Conservation (phyloP, 257 asterid genomes). For the Nicotiana otophora region DNA sequence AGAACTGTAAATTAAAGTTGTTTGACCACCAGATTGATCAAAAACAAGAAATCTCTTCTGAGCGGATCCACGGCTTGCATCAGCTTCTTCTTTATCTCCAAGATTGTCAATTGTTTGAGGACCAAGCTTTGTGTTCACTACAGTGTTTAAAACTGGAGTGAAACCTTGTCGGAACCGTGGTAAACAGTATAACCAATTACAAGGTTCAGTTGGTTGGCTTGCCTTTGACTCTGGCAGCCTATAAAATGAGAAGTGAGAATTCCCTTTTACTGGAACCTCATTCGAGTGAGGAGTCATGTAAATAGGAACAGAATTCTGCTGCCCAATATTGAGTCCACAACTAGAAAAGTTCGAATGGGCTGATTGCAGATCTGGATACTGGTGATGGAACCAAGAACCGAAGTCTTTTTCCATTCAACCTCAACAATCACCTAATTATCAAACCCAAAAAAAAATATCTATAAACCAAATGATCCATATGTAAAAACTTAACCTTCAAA, state of each 20-base stretch:
- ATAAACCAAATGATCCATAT: not conserved
- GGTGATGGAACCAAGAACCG: constrained; percentile 41
- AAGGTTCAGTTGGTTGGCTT: constrained; percentile 26
- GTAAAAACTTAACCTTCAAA: not conserved
- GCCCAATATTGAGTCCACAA: constrained; percentile 25
- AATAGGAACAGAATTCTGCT: constrained; percentile 28
- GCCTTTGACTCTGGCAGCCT: constrained; percentile 14
- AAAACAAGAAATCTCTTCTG: constrained; percentile 67
- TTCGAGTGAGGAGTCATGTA: constrained; percentile 27
- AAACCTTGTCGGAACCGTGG: constrained; percentile 37
- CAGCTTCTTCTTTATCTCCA: constrained; percentile 16
- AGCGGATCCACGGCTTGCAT: constrained; percentile 16
- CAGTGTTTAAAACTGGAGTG: constrained; percentile 31
- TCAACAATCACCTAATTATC: constrained; percentile 39
- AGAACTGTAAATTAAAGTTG: constrained; percentile 55
- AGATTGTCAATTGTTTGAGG: constrained; percentile 6
- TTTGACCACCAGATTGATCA: constrained; percentile 76
- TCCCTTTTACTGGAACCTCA: constrained; percentile 35
- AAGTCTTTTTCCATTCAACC: constrained; percentile 67
- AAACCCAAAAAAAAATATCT: not conserved
- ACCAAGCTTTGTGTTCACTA: constrained; percentile 19
- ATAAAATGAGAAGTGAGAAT: constrained; percentile 23
- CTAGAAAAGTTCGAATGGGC: constrained; percentile 28
- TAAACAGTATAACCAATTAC: constrained; percentile 30
- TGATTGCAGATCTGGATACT: constrained; percentile 14